Conservation (phyloP, 2,329 filamentous ascomycete species). For the Penicillium sp. region DNA sequence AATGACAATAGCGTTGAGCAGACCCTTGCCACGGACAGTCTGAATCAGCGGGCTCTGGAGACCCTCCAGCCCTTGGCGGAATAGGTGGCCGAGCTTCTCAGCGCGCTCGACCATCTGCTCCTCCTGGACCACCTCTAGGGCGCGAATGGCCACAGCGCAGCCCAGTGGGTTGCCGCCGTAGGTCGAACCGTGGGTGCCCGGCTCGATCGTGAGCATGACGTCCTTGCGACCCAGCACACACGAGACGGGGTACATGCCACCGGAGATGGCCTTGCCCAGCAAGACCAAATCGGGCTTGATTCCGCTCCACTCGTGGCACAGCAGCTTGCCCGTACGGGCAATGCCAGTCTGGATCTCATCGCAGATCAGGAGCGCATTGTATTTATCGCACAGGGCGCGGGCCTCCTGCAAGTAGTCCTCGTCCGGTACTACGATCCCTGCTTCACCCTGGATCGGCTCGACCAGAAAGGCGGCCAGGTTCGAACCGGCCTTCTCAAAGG, state of each 20-base stretch:
- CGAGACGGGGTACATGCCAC: slow-evolving; percentile 98
- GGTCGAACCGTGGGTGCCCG: slow-evolving; percentile 96
- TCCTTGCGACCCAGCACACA: slow-evolving; percentile 84
- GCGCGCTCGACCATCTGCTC: slow-evolving; percentile 82
- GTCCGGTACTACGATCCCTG: slow-evolving; percentile 91
- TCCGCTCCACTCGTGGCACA: slow-evolving; percentile 90
- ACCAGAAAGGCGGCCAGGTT: slow-evolving; percentile 90
- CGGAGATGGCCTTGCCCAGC: slow-evolving; percentile 95
- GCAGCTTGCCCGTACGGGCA: slow-evolving; percentile 86
- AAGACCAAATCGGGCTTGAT: slow-evolving; percentile 95
- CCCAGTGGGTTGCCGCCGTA: slow-evolving; percentile 96
- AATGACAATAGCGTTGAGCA: slow-evolving; percentile 94
- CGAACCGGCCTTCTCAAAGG: slow-evolving; percentile 74
- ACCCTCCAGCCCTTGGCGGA: slow-evolving; percentile 72
- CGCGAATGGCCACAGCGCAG: slow-evolving; percentile 91
- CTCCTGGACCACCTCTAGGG: slow-evolving; percentile 89
- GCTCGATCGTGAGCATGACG: slow-evolving; percentile 92
- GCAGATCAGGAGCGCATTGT: slow-evolving; percentile 94
- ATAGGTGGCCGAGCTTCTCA: slow-evolving; percentile 73
- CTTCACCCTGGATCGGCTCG: slow-evolving; percentile 96
- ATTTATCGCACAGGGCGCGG: slow-evolving; percentile 82
- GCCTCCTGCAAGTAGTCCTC: slow-evolving; percentile 81
- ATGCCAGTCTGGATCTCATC: slow-evolving; percentile 99
- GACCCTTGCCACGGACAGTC: slow-evolving; percentile 81
- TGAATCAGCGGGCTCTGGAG: slow-evolving; percentile 79